phyloP scores from a whole-genome alignment of 2,329 filamentous ascomycete genomes.

The Trichophyton rubrum region DNA sequence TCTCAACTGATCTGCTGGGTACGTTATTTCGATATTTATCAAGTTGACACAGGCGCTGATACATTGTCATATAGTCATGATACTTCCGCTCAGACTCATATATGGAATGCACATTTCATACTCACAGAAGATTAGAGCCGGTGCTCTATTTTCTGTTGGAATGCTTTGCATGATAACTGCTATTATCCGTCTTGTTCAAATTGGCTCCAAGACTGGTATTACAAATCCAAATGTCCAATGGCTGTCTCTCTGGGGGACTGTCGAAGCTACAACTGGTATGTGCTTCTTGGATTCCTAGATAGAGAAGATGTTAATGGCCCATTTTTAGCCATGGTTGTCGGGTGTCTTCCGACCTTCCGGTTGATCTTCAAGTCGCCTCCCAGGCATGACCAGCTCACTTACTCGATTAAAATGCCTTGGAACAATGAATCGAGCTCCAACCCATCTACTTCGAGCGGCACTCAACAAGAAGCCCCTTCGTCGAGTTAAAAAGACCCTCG shows the following conservation, averaged over 20 bases:
- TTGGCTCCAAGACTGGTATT: slow-evolving; percentile 7
- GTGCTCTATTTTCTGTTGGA: slow-evolving; percentile 20
- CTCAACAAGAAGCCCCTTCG: neutral
- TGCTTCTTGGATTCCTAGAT: neutral
- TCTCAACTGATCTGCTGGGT: slow-evolving; percentile 18
- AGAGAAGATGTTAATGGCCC: neutral
- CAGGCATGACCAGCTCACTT: neutral
- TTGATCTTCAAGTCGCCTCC: slow-evolving; percentile 5
- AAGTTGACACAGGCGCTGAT: neutral
- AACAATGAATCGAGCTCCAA: neutral
- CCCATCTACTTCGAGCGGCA: neutral
- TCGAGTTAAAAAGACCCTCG: neutral
- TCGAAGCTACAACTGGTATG: slow-evolving; percentile 9
- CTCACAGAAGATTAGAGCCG: slow-evolving; percentile 20
- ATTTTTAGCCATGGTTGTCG: slow-evolving; percentile 8
- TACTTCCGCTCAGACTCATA: slow-evolving; percentile 20
- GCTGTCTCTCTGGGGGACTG: slow-evolving; percentile 5
- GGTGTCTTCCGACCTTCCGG: slow-evolving; percentile 8
- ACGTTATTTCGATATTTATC: neutral
- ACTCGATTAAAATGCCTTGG: neutral
- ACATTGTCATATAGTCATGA: slow-evolving; percentile 19
- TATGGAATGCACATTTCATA: slow-evolving; percentile 18
- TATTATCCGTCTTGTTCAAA: slow-evolving; percentile 17
- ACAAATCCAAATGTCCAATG: slow-evolving; percentile 8
- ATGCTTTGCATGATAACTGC: slow-evolving; percentile 18